phyloP scores from a whole-genome alignment of 805 yeast genomes.

The Wickerhamiella nectarea region DNA sequence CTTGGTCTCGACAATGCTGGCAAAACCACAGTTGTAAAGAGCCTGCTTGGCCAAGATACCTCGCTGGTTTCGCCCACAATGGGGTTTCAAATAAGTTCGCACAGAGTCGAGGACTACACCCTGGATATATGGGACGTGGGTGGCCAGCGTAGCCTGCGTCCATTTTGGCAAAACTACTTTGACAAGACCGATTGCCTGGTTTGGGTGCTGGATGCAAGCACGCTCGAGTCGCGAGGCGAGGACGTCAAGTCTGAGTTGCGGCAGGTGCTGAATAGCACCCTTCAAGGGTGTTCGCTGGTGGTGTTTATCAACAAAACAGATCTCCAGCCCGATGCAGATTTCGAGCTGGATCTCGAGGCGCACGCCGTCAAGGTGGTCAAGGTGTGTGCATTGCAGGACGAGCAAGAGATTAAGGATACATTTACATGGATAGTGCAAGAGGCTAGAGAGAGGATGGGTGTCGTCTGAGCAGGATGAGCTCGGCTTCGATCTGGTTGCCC shows the following conservation, averaged over 20 bases:
- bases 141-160: slow-evolving; percentile 69
- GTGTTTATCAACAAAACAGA: slow-evolving; percentile 69
- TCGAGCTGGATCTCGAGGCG: slow-evolving; percentile 23
- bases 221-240: slow-evolving; percentile 41
- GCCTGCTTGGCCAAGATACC: slow-evolving; percentile 38
- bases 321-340: slow-evolving; percentile 24
- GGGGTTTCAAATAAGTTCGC: slow-evolving; percentile 71
- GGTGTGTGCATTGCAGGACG: slow-evolving; percentile 36
- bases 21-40: slow-evolving; percentile 67
- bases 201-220: slow-evolving; percentile 68
- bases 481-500: neutral
- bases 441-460: slow-evolving; percentile 17
- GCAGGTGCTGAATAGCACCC: slow-evolving; percentile 45
- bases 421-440: slow-evolving; percentile 34
- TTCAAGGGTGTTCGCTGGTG: slow-evolving; percentile 56
- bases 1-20: slow-evolving; percentile 89
- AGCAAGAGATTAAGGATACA: slow-evolving; percentile 30
- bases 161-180: slow-evolving; percentile 89
- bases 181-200: slow-evolving; percentile 65
- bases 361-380: slow-evolving; percentile 33
- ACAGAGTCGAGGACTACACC: slow-evolving; percentile 25
- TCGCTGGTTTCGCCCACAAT: slow-evolving; percentile 66
- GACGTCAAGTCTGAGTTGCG: slow-evolving; percentile 57
- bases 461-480: neutral
- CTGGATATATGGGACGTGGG: slow-evolving; percentile 63